A percentile compares a stretch with the other conserved stretches of the same genome.
These are phyloP conservation scores for Tolypocladium ophioglossoides DNA, from an alignment of 2,329 filamentous ascomycete genomes.

Conservation along the genomic window DNA sequence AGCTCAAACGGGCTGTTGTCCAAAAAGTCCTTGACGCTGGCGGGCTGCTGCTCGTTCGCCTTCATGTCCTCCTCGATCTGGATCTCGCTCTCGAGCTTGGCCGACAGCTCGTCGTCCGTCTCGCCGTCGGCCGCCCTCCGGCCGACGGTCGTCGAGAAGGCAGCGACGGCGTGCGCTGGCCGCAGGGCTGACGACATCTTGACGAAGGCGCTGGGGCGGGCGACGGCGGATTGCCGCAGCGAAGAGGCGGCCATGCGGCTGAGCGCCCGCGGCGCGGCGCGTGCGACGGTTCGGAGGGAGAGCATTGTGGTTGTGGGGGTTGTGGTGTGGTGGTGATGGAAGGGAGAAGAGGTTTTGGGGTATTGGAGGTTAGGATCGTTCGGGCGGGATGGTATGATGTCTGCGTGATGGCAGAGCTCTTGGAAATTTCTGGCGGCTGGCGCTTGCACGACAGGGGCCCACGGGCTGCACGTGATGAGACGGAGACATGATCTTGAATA, in stretches of 20 bases:
- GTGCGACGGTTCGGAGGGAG: constrained; percentile 54
- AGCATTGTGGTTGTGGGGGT: constrained; percentile 44
- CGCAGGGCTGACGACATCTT: constrained; percentile 25
- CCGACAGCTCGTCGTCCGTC: constrained; percentile 68
- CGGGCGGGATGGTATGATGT: background rate
- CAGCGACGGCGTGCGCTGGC: constrained; percentile 27
- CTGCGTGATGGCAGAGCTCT: background rate
- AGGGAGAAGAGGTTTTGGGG: background rate
- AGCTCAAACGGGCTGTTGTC: constrained; percentile 78
- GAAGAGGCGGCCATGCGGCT: constrained; percentile 45
- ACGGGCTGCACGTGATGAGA: background rate
- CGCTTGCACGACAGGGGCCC: background rate
- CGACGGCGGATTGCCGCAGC: constrained; percentile 35
- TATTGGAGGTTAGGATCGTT: background rate
- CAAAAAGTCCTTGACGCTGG: constrained; percentile 78
- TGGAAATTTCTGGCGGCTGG: background rate
- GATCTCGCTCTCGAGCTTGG: constrained; percentile 79
- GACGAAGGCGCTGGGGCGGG: constrained; percentile 38
- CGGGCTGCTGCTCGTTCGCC: constrained; percentile 58
- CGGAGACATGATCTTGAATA: background rate
- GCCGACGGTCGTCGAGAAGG: constrained; percentile 35
- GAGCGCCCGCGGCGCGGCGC: constrained; percentile 55
- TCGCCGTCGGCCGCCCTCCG: constrained; percentile 32
- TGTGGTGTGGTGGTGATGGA: background rate
- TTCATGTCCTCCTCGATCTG: constrained; percentile 75